Base-by-base conservation (phyloP, 2,329 filamentous ascomycete genomes). In the Berkeleyomyces basicola region DNA sequence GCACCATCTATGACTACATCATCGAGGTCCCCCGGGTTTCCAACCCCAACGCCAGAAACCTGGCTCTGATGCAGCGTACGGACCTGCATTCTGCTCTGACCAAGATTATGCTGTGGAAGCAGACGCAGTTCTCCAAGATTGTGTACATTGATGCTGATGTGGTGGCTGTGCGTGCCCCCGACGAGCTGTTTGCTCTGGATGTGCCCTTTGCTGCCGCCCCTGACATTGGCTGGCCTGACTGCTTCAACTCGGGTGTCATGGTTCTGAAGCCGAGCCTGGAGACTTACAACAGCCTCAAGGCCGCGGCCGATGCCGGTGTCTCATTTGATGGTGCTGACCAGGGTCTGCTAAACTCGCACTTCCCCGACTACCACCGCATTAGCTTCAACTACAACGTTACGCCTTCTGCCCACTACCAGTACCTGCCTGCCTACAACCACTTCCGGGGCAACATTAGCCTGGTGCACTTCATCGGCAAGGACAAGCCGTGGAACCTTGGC, bases 231-330 rank as follows among this genome's bases (percentile, higher is more conserved):
- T 99, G 93, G 93, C 93, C 93, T 42, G 93, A 99, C 75, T 82
- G 91, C 65, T 97, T 97, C 83, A 99, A 99, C 75, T 90, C 88
- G n/a, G 93, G 93, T 70, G 84, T 99, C 68, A 95, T 99, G 90
- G 90, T 90, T 43, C 74, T 99, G 65, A 86, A 80, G 14, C 93
- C 93, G 42, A 87, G 92, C 73, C 78, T 91, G 80, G 87, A 86
- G 63, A 91, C 95, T 67, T 97, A 91, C 74, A 86, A 90, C 74
- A 87, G 89, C 49, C 79, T 99, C 70, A 78, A 84, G 66, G 88
- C 88, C 66, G 84, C 96, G 79, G 90, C 93, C 36, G 82, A 90
- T 68, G 80, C 85, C 62, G 91, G 91, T 36, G 88, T 92, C 71
- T 96, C 91, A 67, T 99, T 99, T 70, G 93, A 99, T 72, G 93